A percentile compares a stretch with the other conserved stretches of the same genome.
phyloP scores from a whole-genome alignment of 1,284 basidiomycete genomes.

The Heterobasidion occidentale region DNA sequence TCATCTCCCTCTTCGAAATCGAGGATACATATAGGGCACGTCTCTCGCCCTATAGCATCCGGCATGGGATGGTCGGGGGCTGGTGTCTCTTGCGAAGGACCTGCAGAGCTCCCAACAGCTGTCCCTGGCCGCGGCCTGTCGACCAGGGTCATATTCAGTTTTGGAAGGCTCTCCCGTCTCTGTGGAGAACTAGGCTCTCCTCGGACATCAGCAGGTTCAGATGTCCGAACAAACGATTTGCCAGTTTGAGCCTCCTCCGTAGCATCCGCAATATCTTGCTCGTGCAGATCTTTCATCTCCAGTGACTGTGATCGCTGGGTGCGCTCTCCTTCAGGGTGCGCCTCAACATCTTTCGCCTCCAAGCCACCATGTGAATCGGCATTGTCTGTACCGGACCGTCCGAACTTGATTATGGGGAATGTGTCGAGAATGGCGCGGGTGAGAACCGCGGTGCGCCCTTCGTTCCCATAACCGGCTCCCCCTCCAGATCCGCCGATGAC shows the following conservation, averaged over 20 bases:
- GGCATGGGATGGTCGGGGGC: constrained; percentile 30
- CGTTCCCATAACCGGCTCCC: constrained; percentile 35
- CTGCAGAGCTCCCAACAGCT: constrained; percentile 16
- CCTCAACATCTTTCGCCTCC: constrained; percentile 7
- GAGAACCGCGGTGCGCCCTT: constrained; percentile 73
- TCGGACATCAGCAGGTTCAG: background rate
- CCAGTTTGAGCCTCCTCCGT: background rate
- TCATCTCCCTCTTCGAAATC: constrained; percentile 93
- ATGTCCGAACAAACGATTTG: background rate
- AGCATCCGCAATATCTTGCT: background rate
- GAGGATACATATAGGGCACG: constrained; percentile 89
- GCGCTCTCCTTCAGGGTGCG: constrained; percentile 15
- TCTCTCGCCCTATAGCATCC: constrained; percentile 68
- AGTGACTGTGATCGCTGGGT: background rate
- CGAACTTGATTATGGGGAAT: constrained; percentile 89
- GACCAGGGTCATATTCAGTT: background rate
- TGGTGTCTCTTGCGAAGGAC: background rate
- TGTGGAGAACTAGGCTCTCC: background rate
- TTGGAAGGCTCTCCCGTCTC: background rate
- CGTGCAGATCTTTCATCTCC: constrained; percentile 1
- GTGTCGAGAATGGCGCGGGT: constrained; percentile 89
- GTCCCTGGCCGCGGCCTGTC: constrained; percentile 5
- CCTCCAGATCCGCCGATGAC: constrained; percentile 29
- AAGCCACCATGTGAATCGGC: background rate
- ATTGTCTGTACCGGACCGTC: constrained; percentile 16